These are phyloP conservation scores for Backusella westeae DNA, from an alignment of 192 early-diverging fungal species.

Conservation along the genomic window DNA sequence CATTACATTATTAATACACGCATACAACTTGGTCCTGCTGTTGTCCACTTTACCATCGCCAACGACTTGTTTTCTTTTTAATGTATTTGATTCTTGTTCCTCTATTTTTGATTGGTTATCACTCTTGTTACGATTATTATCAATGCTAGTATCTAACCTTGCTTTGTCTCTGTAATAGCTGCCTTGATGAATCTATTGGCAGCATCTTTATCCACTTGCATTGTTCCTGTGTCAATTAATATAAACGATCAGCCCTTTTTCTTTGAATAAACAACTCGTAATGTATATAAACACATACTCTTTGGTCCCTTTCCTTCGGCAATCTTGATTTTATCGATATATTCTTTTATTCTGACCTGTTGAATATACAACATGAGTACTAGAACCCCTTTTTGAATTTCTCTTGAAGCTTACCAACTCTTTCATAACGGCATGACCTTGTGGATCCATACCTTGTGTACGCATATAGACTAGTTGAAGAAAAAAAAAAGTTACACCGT, in stretches of 20 bases:
- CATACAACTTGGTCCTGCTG: not conserved
- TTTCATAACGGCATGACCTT: constrained; percentile 29
- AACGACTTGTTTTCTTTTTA: not conserved
- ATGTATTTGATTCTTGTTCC: not conserved
- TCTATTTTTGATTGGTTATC: not conserved
- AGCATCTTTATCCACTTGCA: constrained; percentile 28
- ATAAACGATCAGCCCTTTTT: not conserved
- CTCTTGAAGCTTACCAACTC: constrained; percentile 19
- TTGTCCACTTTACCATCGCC: not conserved
- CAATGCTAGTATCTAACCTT: not conserved
- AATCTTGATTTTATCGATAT: constrained; percentile 32
- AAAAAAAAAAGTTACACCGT: not conserved
- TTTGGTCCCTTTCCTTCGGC: constrained; percentile 22
- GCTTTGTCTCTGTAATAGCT: constrained; percentile 5
- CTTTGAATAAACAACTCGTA: not conserved
- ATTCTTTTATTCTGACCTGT: constrained; percentile 28
- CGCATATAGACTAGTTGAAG: constrained; percentile 24
- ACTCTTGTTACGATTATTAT: not conserved
- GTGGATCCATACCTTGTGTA: constrained; percentile 32
- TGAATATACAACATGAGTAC: not conserved
- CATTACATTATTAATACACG: not conserved
- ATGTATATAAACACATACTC: not conserved
- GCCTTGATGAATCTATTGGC: constrained; percentile 30
- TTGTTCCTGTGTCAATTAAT: constrained; percentile 11
- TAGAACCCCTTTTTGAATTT: not conserved